Evolutionary conservation across 1,284 basidiomycete species (phyloP).

Genomic region (Fomitopsis schrenkii): DNA sequence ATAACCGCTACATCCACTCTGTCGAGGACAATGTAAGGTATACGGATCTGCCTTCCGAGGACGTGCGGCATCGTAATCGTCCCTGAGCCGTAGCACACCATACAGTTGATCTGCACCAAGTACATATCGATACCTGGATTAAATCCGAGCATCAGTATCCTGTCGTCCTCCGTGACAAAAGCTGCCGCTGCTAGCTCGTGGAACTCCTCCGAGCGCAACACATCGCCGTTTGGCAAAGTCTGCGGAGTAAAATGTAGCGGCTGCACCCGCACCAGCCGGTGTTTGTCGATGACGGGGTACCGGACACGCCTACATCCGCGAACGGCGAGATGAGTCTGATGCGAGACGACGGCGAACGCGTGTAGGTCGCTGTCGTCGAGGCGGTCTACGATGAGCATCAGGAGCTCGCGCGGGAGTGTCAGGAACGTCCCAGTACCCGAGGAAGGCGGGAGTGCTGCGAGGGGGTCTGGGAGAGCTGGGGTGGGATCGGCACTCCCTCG

Average conservation of each 20-base stretch:
- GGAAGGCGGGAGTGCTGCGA: not conserved
- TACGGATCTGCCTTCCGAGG: not conserved
- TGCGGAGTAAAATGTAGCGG: not conserved
- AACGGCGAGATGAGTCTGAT: not conserved
- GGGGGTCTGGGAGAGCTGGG: not conserved
- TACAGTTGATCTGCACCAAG: not conserved
- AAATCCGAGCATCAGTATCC: not conserved
- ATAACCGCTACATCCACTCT: not conserved
- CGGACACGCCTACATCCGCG: not conserved
- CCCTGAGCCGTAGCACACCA: not conserved
- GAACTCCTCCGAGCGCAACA: not conserved
- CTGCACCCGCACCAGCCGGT: not conserved
- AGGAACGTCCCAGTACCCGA: not conserved
- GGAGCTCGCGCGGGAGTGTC: not conserved
- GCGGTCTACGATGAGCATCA: not conserved
- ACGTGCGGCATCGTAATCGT: not conserved
- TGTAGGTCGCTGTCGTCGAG: not conserved
- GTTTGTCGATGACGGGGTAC: not conserved
- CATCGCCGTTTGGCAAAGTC: not conserved
- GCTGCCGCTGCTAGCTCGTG: not conserved
- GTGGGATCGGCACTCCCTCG: not conserved
- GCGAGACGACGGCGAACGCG: not conserved
- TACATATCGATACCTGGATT: not conserved
- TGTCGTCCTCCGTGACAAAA: not conserved
- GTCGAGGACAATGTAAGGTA: not conserved